Evolutionary conservation across 2,329 filamentous ascomycete genomes (phyloP).

Genomic region (Microascus cirrosus): DNA sequence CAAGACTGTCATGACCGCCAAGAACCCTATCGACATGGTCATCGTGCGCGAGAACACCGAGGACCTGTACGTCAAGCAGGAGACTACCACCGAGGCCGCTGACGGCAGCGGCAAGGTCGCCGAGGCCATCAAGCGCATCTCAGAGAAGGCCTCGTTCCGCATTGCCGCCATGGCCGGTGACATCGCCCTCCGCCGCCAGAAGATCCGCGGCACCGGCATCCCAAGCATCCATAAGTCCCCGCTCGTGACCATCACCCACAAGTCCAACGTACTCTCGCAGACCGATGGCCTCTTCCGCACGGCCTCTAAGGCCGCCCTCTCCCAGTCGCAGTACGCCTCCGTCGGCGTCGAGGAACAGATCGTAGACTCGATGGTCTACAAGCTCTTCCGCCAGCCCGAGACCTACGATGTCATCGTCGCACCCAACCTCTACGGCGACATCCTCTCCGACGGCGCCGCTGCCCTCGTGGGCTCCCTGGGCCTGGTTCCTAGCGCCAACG

Average conservation of each 20-base stretch:
- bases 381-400: constrained; percentile 91
- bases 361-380: constrained; percentile 98
- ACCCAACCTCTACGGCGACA: constrained; percentile 94
- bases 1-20: constrained; percentile 61
- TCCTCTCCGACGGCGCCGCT: constrained; percentile 88
- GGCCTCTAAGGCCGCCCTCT: constrained; percentile 63
- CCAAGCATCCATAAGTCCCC: constrained; percentile 54
- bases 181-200: constrained; percentile 79
- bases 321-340: constrained; percentile 47
- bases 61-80: constrained; percentile 96
- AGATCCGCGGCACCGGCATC: constrained; percentile 52
- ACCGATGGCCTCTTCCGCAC: constrained; percentile 92
- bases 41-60: constrained; percentile 99
- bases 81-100: constrained; percentile 66
- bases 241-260: constrained; percentile 94
- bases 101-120: constrained; percentile 69
- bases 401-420: constrained; percentile 97
- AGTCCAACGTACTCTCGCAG: constrained; percentile 92
- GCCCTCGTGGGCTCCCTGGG: constrained; percentile 87
- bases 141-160: constrained; percentile 69
- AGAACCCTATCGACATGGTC: constrained; percentile 79
- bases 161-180: constrained; percentile 92
- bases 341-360: constrained; percentile 89
- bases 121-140: constrained; percentile 96
- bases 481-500: constrained; percentile 89